phyloP scores from a whole-genome alignment of 1,284 basidiomycete genomes.

The Omphalotus olearius region DNA sequence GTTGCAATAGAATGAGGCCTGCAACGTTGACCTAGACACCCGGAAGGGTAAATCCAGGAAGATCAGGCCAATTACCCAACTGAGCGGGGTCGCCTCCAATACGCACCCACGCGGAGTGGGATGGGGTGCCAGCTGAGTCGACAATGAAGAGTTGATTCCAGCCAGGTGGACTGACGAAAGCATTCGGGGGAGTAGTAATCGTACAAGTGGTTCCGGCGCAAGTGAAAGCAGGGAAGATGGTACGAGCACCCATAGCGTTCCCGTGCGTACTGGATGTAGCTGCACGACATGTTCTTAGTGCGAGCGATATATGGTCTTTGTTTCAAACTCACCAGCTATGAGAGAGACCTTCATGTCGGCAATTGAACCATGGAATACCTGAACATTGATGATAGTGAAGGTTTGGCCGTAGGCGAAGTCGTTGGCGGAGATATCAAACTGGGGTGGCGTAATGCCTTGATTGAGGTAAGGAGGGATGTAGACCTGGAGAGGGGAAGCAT shows the following conservation, averaged over 20 bases:
- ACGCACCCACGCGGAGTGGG: conserved; percentile 47
- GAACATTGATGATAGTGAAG: conserved; percentile 48
- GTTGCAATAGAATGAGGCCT: no score
- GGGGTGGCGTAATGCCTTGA: conserved; percentile 52
- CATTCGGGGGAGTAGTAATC: conserved; percentile 49
- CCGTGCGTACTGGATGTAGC: conserved; percentile 54
- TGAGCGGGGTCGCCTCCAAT: conserved; percentile 51
- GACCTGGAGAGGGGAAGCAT: conserved; percentile 25
- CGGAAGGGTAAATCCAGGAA: conserved; percentile 46
- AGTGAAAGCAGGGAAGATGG: conserved; percentile 47
- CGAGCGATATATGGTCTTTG: not conserved
- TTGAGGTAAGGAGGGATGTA: conserved; percentile 72
- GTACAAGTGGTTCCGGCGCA: conserved; percentile 45
- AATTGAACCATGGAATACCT: conserved; percentile 51
- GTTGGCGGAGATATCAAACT: conserved; percentile 48
- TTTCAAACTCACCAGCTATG: conserved; percentile 8
- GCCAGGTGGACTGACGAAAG: conserved; percentile 48
- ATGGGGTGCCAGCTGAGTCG: conserved; percentile 49
- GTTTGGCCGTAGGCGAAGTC: conserved; percentile 58
- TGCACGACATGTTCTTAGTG: conserved; percentile 16
- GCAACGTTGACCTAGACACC: conserved; percentile 22
- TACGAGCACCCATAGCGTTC: conserved; percentile 52
- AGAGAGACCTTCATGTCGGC: conserved; percentile 53
- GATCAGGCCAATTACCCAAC: conserved; percentile 49
- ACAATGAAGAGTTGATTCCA: conserved; percentile 53